A percentile compares a stretch with the other conserved stretches of the same genome.
Evolutionary conservation across 2,329 filamentous ascomycete species (phyloP).

Genomic region (Grosmannia clavigera): DNA sequence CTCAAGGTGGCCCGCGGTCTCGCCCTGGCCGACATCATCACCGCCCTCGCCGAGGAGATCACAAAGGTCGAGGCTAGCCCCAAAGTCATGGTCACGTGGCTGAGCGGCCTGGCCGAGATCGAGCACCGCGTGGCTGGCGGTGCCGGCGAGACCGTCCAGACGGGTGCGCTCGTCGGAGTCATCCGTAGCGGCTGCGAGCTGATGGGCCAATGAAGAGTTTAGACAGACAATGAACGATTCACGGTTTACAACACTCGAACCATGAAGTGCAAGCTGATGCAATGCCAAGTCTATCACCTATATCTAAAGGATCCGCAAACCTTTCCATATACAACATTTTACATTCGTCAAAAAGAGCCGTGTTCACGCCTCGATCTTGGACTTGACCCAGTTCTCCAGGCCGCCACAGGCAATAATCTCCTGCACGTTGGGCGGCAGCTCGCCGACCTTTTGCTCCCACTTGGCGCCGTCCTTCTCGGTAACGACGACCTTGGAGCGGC

Average conservation of each 20-base stretch:
- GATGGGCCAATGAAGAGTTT: conserved; percentile 16
- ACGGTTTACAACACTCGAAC: no score
- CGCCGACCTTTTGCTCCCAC: conserved; percentile 67
- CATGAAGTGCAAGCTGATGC: no score
- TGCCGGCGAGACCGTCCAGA: conserved; percentile 78
- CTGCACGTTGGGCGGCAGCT: conserved; percentile 52
- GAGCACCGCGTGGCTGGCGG: conserved; percentile 85
- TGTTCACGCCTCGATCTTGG: conserved; percentile 34
- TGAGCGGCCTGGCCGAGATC: conserved; percentile 82
- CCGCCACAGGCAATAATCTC: conserved; percentile 70
- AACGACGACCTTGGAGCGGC: conserved; percentile 55
- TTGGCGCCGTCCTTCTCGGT: conserved; percentile 52
- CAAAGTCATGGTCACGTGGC: conserved; percentile 81
- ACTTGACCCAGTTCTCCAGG: conserved; percentile 72
- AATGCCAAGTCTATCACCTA: no score
- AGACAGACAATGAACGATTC: no score
- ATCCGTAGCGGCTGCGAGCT: conserved; percentile 78
- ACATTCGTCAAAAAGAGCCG: no score
- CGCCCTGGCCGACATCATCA: conserved; percentile 87
- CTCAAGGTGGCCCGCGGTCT: conserved; percentile 78
- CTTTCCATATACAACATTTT: no score
- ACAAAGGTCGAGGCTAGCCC: conserved; percentile 70
- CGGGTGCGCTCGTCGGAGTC: conserved; percentile 82
- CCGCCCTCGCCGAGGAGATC: conserved; percentile 71
- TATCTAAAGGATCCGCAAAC: no score